Conservation (phyloP, 2,329 filamentous ascomycete species). For the Fusarium duplospermum region DNA sequence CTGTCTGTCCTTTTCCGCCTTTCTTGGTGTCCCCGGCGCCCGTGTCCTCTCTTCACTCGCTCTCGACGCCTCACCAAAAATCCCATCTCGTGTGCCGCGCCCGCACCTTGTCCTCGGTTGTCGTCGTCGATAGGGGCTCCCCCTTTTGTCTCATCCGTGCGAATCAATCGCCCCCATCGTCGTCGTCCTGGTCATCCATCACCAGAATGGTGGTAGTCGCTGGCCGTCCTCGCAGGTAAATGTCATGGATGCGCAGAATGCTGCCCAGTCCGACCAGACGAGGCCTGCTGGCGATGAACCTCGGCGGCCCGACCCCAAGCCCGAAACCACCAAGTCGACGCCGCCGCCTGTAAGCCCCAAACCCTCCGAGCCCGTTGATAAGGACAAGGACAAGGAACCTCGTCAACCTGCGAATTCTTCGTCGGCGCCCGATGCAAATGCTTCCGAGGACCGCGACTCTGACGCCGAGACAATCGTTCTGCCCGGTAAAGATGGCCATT, state of each 20-base stretch:
- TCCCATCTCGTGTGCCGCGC: slow-evolving; percentile 22
- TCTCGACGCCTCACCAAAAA: slow-evolving; percentile 14
- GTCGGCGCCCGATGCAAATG: slow-evolving; percentile 49
- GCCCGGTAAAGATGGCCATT: slow-evolving; percentile 72
- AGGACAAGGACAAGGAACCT: slow-evolving; percentile 43
- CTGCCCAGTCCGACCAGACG: slow-evolving; percentile 70
- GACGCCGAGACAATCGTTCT: slow-evolving; percentile 80
- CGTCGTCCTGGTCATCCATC: slow-evolving; percentile 39
- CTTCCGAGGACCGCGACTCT: slow-evolving; percentile 69
- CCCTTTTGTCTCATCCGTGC: slow-evolving; percentile 31
- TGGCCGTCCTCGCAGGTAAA: slow-evolving; percentile 64
- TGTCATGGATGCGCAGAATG: slow-evolving; percentile 78
- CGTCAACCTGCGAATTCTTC: slow-evolving; percentile 49
- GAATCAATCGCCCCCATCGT: slow-evolving; percentile 43
- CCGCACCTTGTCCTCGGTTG: slow-evolving; percentile 20
- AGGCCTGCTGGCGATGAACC: slow-evolving; percentile 67
- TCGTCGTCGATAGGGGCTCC: slow-evolving; percentile 29
- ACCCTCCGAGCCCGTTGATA: slow-evolving; percentile 30
- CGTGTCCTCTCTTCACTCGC: slow-evolving; percentile 3
- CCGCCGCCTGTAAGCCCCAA: slow-evolving; percentile 42
- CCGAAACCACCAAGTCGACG: slow-evolving; percentile 37
- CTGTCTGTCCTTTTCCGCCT: slow-evolving; percentile 4
- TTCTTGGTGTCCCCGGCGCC: slow-evolving; percentile 19
- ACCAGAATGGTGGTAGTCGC: slow-evolving; percentile 71
- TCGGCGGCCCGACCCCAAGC: slow-evolving; percentile 52